A percentile compares a stretch with the other conserved stretches of the same genome.
These are phyloP conservation scores for Fusarium irregulare DNA, from an alignment of 2,329 filamentous ascomycete species.

Conservation along the genomic window DNA sequence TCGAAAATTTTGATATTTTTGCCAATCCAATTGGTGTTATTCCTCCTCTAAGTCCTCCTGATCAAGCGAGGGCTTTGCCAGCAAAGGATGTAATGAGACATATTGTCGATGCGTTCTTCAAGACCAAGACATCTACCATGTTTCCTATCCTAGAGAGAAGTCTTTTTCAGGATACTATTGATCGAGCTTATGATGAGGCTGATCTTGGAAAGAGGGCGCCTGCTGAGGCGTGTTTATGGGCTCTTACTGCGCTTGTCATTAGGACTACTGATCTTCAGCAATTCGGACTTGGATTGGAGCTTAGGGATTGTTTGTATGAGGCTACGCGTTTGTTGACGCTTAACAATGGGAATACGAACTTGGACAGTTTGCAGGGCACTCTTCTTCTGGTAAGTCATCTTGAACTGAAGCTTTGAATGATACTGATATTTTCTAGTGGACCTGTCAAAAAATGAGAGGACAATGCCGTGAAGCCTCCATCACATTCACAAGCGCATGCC, in stretches of 20 bases:
- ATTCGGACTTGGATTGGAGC: neutral
- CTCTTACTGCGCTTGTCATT: slow-evolving; percentile 16
- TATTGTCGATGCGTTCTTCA: slow-evolving; percentile 22
- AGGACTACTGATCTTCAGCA: slow-evolving; percentile 9
- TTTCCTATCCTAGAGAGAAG: slow-evolving; percentile 23
- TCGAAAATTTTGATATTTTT: slow-evolving; percentile 35
- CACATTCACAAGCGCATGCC: slow-evolving; percentile 21
- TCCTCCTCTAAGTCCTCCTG: slow-evolving; percentile 8
- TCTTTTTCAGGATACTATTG: slow-evolving; percentile 20
- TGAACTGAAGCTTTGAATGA: no score
- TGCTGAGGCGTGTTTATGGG: slow-evolving; percentile 28
- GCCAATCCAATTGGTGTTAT: slow-evolving; percentile 3
- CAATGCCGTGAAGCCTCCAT: slow-evolving; percentile 23
- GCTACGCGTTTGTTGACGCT: slow-evolving; percentile 4
- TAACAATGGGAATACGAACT: slow-evolving; percentile 17
- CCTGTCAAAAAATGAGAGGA: slow-evolving; percentile 20
- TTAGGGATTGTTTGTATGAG: slow-evolving; percentile 16
- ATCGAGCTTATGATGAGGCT: slow-evolving; percentile 10
- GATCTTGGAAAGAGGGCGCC: neutral
- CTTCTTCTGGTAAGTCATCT: slow-evolving; percentile 20
- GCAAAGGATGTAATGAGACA: neutral
- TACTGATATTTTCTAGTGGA: slow-evolving; percentile 1
- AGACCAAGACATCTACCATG: slow-evolving; percentile 23
- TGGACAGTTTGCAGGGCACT: slow-evolving; percentile 24
- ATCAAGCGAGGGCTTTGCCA: slow-evolving; percentile 14